Evolutionary conservation across 495 filamentous ascomycete species (phyloP), one percentile per base, ranked within the genome.

Genomic region (Paragyromitra xinjiangensis): DNA sequence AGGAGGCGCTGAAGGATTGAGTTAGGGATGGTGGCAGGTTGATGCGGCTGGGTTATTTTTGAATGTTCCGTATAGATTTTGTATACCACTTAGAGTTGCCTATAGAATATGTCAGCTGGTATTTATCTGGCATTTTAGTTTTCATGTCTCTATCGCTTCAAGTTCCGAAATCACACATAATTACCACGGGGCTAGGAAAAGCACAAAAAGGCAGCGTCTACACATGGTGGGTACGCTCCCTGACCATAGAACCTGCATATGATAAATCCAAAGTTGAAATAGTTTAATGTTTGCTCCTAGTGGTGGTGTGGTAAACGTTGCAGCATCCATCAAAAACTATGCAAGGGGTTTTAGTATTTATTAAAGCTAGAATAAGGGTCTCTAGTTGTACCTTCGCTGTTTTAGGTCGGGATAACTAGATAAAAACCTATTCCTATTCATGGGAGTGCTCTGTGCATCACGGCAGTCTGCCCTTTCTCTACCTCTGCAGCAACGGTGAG

Each of bases 1-100:
- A 79, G 64, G 80, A 77, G 55, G 67, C 44, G 4, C 4, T 53
- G 66, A 39, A 59, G 4, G 26, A 77, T 22, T 69, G 24, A 40
- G 9, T 42, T 39, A 34, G 0, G 29, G 29, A 3, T 34, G 34
- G 9, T 34, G 59, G 29, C 37, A 19, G 34, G n/a, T 7, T 40
- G 37, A 44, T 22, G 59, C 3, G 11, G n/a, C 16, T 16, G n/a
- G 59, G 7, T 44, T 63, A 9, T 40, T 42, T 40, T 42, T n/a
- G 8, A 22, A 22, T 0, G n/a, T 24, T 22, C 29, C 42, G 59
- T 63, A 63, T 63, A 63, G 59, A 63, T 34, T 61, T 39, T 39
- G 29, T 39, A 61, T 61, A 61, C 29, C 29, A 61, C n/a, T 4
- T 61, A 39, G 14, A 37, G 56, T 14, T 39, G 22, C 16, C 6